Evolutionary conservation across 257 asterid species (phyloP).

Genomic region (Nicotiana otophora): DNA sequence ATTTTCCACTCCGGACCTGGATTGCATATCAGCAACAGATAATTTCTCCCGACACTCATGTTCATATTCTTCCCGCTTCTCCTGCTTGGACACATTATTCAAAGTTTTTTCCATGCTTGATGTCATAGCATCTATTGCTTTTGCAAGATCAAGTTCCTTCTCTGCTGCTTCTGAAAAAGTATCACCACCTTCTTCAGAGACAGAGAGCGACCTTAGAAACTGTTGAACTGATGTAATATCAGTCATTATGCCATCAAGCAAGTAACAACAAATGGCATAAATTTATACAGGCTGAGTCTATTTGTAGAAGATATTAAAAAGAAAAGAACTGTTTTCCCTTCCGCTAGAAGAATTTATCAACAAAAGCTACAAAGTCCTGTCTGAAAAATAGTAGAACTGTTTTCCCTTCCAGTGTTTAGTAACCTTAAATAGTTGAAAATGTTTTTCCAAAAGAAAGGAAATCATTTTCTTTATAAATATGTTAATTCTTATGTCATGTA

Average conservation of each 20-base stretch:
- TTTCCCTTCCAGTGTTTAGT: neutral
- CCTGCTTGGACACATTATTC: slow-evolving; percentile 46
- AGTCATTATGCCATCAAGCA: slow-evolving; percentile 7
- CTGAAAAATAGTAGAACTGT: neutral
- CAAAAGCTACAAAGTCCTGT: neutral
- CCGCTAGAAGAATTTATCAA: neutral
- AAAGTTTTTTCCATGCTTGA: slow-evolving; percentile 51
- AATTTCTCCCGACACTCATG: slow-evolving; percentile 63
- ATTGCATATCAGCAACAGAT: slow-evolving; percentile 31
- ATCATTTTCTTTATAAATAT: neutral
- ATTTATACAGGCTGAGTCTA: neutral
- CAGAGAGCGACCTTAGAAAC: slow-evolving; percentile 74
- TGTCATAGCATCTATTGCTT: slow-evolving; percentile 62
- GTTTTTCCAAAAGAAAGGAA: neutral
- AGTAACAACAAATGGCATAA: slow-evolving; percentile 16
- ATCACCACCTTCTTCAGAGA: slow-evolving; percentile 51
- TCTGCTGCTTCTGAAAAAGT: slow-evolving; percentile 44
- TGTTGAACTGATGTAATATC: slow-evolving; percentile 20
- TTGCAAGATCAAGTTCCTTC: slow-evolving; percentile 54
- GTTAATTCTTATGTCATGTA: neutral
- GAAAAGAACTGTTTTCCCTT: neutral
- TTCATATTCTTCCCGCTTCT: slow-evolving; percentile 66
- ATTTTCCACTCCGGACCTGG: slow-evolving; percentile 27
- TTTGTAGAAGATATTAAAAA: neutral
- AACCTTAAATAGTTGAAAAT: neutral